These are phyloP conservation scores for Neopestalotiopsis rosae DNA, from an alignment of 2,329 filamentous ascomycete species.

Conservation along the genomic window DNA sequence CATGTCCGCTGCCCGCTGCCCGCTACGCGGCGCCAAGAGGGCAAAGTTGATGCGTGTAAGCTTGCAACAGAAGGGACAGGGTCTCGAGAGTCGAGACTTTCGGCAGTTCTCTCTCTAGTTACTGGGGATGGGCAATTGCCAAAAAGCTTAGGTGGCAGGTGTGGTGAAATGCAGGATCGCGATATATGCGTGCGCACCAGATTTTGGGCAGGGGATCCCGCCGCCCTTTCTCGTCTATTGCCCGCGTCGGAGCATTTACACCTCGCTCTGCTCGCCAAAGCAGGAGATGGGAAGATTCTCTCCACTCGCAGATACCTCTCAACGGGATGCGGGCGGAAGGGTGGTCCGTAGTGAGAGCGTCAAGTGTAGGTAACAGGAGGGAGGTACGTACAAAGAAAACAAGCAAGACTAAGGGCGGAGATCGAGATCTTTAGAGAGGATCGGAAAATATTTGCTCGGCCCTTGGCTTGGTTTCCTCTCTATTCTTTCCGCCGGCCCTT, in stretches of 20 bases:
- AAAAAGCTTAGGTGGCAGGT: neutral
- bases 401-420: conserved; percentile 8
- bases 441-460: neutral
- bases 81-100: neutral
- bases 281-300: neutral
- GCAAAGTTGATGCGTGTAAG: neutral
- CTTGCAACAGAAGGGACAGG: neutral
- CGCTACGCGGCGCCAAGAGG: neutral
- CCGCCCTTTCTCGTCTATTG: neutral
- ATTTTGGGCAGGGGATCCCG: neutral
- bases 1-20: neutral
- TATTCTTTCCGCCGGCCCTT: neutral
- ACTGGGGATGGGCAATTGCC: neutral
- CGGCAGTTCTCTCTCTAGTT: neutral
- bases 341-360: neutral
- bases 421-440: conserved; percentile 14
- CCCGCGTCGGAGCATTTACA: neutral
- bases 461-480: neutral
- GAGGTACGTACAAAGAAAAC: neutral
- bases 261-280: neutral
- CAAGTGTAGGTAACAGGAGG: neutral
- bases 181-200: neutral
- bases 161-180: neutral
- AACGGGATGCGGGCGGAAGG: neutral
- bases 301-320: neutral